These are phyloP conservation scores for Entonaema liquescens DNA, from an alignment of 495 filamentous ascomycete species.

Conservation along the genomic window DNA sequence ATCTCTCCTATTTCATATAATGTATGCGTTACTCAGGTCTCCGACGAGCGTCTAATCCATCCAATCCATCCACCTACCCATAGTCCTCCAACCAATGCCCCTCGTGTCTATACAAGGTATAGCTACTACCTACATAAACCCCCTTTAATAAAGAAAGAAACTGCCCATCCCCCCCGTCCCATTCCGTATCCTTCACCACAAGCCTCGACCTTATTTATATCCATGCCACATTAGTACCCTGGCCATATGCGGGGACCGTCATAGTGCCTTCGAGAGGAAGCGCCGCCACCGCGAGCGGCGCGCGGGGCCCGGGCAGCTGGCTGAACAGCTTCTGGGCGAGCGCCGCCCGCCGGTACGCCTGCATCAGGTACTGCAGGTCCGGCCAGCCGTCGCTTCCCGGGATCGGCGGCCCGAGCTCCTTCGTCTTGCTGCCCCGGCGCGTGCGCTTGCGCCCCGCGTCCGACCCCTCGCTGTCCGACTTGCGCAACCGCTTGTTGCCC, in stretches of 20 bases:
- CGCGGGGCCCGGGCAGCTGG: background rate
- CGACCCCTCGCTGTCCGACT: too few species aligned
- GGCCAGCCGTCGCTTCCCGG: background rate
- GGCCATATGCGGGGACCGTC: too few species aligned
- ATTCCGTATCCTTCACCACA: too few species aligned
- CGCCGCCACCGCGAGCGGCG: background rate
- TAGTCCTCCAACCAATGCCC: background rate
- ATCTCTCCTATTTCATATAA: background rate
- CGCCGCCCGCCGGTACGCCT: background rate
- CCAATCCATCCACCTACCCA: background rate
- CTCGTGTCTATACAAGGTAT: too few species aligned
- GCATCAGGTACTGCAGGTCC: background rate
- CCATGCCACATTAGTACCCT: too few species aligned
- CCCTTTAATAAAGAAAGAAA: too few species aligned
- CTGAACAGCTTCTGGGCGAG: slow-evolving; percentile 1
- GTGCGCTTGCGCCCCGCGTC: background rate
- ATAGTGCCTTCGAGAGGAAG: too few species aligned
- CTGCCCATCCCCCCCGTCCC: too few species aligned
- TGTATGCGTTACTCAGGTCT: background rate
- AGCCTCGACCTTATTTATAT: too few species aligned
- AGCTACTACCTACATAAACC: too few species aligned
- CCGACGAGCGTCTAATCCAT: background rate
- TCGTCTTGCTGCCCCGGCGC: background rate
- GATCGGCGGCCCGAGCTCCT: background rate
- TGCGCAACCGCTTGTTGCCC: too few species aligned